These are phyloP conservation scores for Penicillium brasilianum DNA, from an alignment of 2,329 filamentous ascomycete genomes.

Conservation along the genomic window DNA sequence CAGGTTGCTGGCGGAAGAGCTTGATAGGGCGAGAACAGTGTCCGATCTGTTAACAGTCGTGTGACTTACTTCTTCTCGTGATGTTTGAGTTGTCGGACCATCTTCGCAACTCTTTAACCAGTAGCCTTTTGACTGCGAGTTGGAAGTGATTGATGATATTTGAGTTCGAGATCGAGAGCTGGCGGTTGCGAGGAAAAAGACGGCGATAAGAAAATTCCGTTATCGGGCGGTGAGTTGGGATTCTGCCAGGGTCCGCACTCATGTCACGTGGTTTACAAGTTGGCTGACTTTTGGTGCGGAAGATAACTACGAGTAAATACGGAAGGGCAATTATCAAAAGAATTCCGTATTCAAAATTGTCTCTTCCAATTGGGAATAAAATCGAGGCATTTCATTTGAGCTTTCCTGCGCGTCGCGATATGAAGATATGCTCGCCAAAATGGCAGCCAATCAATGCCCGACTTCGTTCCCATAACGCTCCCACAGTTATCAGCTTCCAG, in stretches of 20 bases:
- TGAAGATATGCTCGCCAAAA: too few species aligned
- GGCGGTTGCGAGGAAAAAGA: slow-evolving; percentile 17
- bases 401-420: too few species aligned
- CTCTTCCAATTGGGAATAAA: too few species aligned
- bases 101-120: slow-evolving; percentile 48
- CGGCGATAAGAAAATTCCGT: slow-evolving; percentile 33
- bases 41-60: neutral
- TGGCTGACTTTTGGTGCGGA: neutral
- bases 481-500: too few species aligned
- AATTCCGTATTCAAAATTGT: too few species aligned
- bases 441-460: too few species aligned
- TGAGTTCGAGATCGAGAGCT: neutral
- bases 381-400: too few species aligned
- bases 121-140: neutral
- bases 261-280: neutral
- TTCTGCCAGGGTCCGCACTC: slow-evolving; percentile 17
- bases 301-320: too few species aligned
- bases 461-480: too few species aligned
- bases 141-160: neutral
- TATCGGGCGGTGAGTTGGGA: slow-evolving; percentile 31
- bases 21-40: neutral
- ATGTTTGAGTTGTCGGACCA: slow-evolving; percentile 96
- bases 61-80: slow-evolving; percentile 79
- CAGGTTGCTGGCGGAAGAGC: neutral
- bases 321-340: too few species aligned